Base-by-base conservation (phyloP, 768 basidiomycete genomes). In the Suillus brevipes region DNA sequence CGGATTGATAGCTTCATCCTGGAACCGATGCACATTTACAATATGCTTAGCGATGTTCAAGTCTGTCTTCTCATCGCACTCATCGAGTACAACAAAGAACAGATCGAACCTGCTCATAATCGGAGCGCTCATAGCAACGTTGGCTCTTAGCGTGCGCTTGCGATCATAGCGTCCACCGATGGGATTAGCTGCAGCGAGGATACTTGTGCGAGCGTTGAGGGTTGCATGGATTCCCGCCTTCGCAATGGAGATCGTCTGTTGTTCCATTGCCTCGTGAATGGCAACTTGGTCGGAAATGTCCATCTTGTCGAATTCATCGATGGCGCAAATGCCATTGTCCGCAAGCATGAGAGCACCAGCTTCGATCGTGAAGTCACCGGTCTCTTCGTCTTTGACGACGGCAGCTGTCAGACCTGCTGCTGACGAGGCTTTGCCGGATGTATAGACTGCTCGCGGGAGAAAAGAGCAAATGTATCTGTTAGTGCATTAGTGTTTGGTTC, bases 251-350 rank as follows among this genome's bases (percentile, higher is more conserved):
- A 99, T 98, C 1, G 97, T 99, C 80, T 98, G 96, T 79, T 99
- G 97, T 88, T 99, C 97, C 97, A 99, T 99, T 9, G 97, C 97
- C 83, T 99, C 97, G 83, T 99, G 97, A 71, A 99, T 99, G 42
- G 97, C 97, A 50, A 99, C 95, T 76, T 99, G 97, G 76, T 99
- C 97, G 0, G 93, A 89, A 61, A 98, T 89, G 75, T 99, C 97
- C 97, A 99, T 99, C 79, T 99, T 99, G 85, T 99, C 97, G 73
- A 99, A 99, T 78, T 99, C 97, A 80, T 99, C 97, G 72, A 99
- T 99, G n/a, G 96, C 96, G 74, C 97, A 99, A 74, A 99, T 98
- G 9, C 97, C 97, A 70, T 99, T 99, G 79, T 99, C 97, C 7
- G 97, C 97, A 4, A 99, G 86, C 97, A 99, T 99, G 69, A 99